A percentile compares a stretch with the other conserved stretches of the same genome.
phyloP scores from a whole-genome alignment of 192 early-diverging fungal genomes.

The Piromyces finnis region DNA sequence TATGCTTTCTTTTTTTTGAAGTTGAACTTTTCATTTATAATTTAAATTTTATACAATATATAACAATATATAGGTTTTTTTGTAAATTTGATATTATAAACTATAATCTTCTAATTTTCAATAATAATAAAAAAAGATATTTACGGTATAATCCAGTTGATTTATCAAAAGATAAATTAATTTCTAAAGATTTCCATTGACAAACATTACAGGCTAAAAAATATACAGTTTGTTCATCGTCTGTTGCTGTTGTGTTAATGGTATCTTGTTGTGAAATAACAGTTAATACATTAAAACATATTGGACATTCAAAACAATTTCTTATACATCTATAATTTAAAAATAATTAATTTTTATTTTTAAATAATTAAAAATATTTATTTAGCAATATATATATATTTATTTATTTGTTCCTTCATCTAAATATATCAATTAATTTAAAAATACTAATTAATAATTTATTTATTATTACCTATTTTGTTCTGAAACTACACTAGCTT shows the following conservation, averaged over 20 bases:
- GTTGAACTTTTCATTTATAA: slow-evolving; percentile 27
- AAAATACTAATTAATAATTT: no score
- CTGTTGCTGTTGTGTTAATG: not conserved
- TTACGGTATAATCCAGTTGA: slow-evolving; percentile 75
- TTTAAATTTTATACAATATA: not conserved
- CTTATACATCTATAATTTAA: slow-evolving; percentile 67
- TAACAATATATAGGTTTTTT: not conserved
- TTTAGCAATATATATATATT: no score
- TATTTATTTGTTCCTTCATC: no score
- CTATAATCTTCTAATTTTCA: no score
- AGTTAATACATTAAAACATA: slow-evolving; percentile 58
- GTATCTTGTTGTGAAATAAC: slow-evolving; percentile 20
- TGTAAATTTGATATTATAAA: not conserved
- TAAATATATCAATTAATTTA: no score
- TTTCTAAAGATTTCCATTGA: slow-evolving; percentile 82
- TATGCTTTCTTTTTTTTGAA: slow-evolving; percentile 60
- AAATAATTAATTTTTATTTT: no score
- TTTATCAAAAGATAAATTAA: slow-evolving; percentile 83
- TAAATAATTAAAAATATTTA: no score
- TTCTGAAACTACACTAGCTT: slow-evolving; percentile 91
- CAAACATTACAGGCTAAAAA: slow-evolving; percentile 72
- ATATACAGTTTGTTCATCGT: slow-evolving; percentile 24
- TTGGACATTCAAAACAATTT: slow-evolving; percentile 87
- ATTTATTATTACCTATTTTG: slow-evolving; percentile 49
- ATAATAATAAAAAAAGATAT: not conserved